phyloP scores from a whole-genome alignment of 2,329 filamentous ascomycete species.

The Sporothrix euskadiensis region DNA sequence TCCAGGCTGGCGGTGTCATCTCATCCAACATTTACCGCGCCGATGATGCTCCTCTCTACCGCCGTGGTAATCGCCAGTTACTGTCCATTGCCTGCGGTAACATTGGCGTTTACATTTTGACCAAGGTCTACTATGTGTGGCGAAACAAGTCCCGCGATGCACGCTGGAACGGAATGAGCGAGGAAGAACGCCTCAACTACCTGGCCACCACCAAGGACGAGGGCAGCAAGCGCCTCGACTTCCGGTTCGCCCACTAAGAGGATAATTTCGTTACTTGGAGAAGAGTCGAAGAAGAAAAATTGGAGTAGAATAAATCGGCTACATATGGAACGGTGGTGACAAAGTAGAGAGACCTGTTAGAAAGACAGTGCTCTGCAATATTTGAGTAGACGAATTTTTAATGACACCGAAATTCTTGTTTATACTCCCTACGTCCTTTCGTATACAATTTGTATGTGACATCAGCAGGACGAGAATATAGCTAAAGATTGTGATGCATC shows the following conservation, averaged over 20 bases:
- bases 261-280: no score
- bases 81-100: slow-evolving; percentile 49
- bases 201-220: slow-evolving; percentile 39
- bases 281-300: not conserved
- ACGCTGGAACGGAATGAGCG: slow-evolving; percentile 39
- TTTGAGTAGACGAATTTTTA: not conserved
- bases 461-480: not conserved
- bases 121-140: slow-evolving; percentile 41
- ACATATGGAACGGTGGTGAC: not conserved
- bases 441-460: not conserved
- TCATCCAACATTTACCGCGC: slow-evolving; percentile 45
- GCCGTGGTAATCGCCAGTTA: slow-evolving; percentile 55
- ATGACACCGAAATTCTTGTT: not conserved
- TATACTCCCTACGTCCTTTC: not conserved
- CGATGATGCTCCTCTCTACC: slow-evolving; percentile 50
- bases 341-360: not conserved
- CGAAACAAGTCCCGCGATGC: slow-evolving; percentile 39
- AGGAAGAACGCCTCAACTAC: slow-evolving; percentile 38
- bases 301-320: not conserved
- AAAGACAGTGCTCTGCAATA: not conserved
- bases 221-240: slow-evolving; percentile 41
- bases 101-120: slow-evolving; percentile 37
- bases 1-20: slow-evolving; percentile 48
- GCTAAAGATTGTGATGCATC: not conserved
- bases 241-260: slow-evolving; percentile 39